phyloP scores from a whole-genome alignment of 805 yeast genomes.

The Metschnikowia chrysomelidarum region DNA sequence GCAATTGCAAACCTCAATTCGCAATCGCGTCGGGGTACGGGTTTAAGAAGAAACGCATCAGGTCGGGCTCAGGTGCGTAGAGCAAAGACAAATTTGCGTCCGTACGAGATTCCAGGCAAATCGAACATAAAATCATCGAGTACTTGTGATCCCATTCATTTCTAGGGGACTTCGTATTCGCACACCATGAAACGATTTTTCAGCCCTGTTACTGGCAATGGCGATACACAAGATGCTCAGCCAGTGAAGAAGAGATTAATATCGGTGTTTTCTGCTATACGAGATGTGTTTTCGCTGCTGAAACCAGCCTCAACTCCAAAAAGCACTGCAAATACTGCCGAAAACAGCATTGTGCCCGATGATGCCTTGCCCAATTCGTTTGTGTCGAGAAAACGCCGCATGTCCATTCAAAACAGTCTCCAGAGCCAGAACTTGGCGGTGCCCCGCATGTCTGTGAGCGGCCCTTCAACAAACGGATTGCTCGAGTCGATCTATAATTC shows the following conservation, averaged over 20 bases:
- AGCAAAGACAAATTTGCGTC: no score
- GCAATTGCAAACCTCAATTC: no score
- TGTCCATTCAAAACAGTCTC: slow-evolving; percentile 13
- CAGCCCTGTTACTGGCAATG: slow-evolving; percentile 15
- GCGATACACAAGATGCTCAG: slow-evolving; percentile 5
- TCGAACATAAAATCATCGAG: no score
- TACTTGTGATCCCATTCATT: no score
- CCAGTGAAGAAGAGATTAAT: slow-evolving; percentile 14
- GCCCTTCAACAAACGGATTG: slow-evolving; percentile 3
- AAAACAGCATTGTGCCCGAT: slow-evolving; percentile 1
- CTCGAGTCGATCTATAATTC: slow-evolving; percentile 13
- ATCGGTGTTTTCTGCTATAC: slow-evolving; percentile 16
- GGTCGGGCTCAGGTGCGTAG: no score
- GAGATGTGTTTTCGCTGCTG: slow-evolving; percentile 5
- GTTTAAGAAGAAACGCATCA: no score
- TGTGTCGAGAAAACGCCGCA: slow-evolving; percentile 13
- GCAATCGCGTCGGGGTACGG: no score
- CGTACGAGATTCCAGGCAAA: no score
- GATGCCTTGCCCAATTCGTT: slow-evolving; percentile 11
- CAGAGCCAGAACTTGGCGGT: slow-evolving; percentile 9
- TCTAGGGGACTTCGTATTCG: no score
- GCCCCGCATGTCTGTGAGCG: slow-evolving; percentile 16
- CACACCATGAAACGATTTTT: slow-evolving; percentile 21
- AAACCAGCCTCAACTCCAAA: not conserved
- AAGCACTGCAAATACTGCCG: not conserved